phyloP scores from a whole-genome alignment of 2,329 filamentous ascomycete genomes.

The Sarocladium oryzae region DNA sequence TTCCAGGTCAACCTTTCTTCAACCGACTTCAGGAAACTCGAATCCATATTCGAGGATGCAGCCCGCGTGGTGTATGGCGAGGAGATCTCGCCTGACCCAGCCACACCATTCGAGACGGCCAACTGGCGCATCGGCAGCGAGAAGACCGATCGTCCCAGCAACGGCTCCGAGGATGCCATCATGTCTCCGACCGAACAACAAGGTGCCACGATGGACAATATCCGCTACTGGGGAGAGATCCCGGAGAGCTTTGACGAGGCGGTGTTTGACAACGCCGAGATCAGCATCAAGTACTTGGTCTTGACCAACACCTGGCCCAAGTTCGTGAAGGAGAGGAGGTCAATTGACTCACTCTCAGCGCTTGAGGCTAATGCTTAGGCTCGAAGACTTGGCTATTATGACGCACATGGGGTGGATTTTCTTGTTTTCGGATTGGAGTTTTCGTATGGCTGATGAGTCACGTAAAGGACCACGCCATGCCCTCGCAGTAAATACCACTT shows the following conservation, averaged over 20 bases:
- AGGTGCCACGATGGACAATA: slow-evolving; percentile 15
- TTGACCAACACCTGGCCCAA: slow-evolving; percentile 24
- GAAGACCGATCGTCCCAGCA: slow-evolving; percentile 15
- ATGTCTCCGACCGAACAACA: slow-evolving; percentile 13
- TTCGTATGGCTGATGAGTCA: not conserved
- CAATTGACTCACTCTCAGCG: slow-evolving; percentile 14
- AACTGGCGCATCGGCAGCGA: slow-evolving; percentile 13
- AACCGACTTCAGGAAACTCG: slow-evolving; percentile 45
- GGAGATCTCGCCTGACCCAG: slow-evolving; percentile 31
- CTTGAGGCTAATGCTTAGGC: slow-evolving; percentile 1
- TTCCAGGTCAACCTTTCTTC: slow-evolving; percentile 63
- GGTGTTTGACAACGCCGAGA: slow-evolving; percentile 54
- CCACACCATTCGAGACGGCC: slow-evolving; percentile 36
- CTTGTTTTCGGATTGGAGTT: too few relatives aligned
- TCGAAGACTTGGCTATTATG: too few relatives aligned
- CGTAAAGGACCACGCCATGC: not conserved
- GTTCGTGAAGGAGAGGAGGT: slow-evolving; percentile 36
- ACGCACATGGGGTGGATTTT: too few relatives aligned
- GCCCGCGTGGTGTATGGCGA: slow-evolving; percentile 39
- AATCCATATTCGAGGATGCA: slow-evolving; percentile 49
- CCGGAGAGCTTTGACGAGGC: slow-evolving; percentile 29
- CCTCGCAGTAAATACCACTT: not conserved
- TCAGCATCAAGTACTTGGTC: slow-evolving; percentile 60
- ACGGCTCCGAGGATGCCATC: slow-evolving; percentile 20
- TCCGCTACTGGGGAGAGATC: slow-evolving; percentile 35